Evolutionary conservation across 192 early-diverging fungal species (phyloP).

Genomic region (Entomortierella parvispora): DNA sequence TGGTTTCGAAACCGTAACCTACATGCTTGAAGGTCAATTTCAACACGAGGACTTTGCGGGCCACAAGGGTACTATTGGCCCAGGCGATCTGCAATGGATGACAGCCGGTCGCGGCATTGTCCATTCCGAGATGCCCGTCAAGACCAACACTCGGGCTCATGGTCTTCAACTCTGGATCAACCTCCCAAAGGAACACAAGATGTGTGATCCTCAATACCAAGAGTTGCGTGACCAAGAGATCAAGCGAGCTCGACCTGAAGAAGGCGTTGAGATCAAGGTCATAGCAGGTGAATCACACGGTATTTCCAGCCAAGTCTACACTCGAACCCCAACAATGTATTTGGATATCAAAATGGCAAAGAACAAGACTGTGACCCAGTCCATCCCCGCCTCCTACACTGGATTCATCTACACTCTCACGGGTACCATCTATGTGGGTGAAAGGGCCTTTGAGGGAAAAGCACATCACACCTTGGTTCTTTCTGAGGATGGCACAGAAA

Average conservation of each 20-base stretch:
- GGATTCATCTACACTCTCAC: slow-evolving; percentile 21
- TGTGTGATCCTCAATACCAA: slow-evolving; percentile 55
- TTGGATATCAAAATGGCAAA: slow-evolving; percentile 16
- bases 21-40: no score
- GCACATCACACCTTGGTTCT: no score
- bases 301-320: slow-evolving; percentile 6
- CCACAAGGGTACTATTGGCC: no score
- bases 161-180: slow-evolving; percentile 74
- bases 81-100: slow-evolving; percentile 2
- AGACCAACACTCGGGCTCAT: slow-evolving; percentile 36
- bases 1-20: slow-evolving; percentile 32
- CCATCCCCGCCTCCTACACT: slow-evolving; percentile 26
- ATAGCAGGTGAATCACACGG: slow-evolving; percentile 42
- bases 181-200: slow-evolving; percentile 59
- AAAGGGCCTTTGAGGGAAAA: not conserved
- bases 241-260: slow-evolving; percentile 1
- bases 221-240: slow-evolving; percentile 21
- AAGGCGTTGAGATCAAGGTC: slow-evolving; percentile 7
- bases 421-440: slow-evolving; percentile 21
- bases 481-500: no score
- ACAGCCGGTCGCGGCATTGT: slow-evolving; percentile 72
- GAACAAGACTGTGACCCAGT: slow-evolving; percentile 9
- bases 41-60: no score
- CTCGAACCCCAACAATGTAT: slow-evolving; percentile 29
- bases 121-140: slow-evolving; percentile 60